phyloP scores from a whole-genome alignment of 2,329 filamentous ascomycete species.

The Chrysosporium queenslandicum region DNA sequence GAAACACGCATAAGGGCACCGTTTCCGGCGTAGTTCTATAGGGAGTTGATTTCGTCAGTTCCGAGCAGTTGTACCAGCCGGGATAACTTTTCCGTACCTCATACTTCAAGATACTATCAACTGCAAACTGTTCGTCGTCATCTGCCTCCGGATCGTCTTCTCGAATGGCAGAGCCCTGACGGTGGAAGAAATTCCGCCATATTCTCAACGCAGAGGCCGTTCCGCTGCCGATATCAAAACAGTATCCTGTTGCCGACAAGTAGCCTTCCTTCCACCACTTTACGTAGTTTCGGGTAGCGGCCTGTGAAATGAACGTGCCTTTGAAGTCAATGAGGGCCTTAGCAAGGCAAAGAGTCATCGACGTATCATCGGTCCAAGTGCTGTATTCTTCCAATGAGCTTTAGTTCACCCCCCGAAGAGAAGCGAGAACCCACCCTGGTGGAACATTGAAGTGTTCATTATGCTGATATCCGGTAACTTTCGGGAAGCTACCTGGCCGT shows the following conservation, averaged over 20 bases:
- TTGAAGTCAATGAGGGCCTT: constrained; percentile 29
- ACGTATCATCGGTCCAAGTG: constrained; percentile 37
- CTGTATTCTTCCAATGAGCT: constrained; percentile 17
- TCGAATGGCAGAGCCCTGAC: neutral
- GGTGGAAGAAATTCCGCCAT: constrained; percentile 23
- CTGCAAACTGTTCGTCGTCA: constrained; percentile 17
- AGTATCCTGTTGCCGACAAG: constrained; percentile 27
- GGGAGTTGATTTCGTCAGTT: neutral
- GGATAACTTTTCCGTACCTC: constrained; percentile 10
- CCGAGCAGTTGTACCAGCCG: neutral
- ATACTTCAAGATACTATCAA: constrained; percentile 16
- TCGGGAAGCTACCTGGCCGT: constrained; percentile 27
- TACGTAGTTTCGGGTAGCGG: constrained; percentile 30
- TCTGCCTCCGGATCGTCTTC: constrained; percentile 4
- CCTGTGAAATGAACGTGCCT: constrained; percentile 24
- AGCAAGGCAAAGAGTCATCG: constrained; percentile 37
- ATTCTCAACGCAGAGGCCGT: constrained; percentile 26
- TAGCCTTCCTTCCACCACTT: constrained; percentile 31
- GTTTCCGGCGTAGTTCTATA: constrained; percentile 27
- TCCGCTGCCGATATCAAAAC: constrained; percentile 34
- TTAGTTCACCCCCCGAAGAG: neutral
- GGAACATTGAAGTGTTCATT: constrained; percentile 30
- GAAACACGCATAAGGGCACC: constrained; percentile 37
- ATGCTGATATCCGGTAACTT: constrained; percentile 26
- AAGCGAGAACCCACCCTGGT: constrained; percentile 24